Base-by-base conservation (phyloP, 2,329 filamentous ascomycete genomes). In the Metarhizium brunneum region DNA sequence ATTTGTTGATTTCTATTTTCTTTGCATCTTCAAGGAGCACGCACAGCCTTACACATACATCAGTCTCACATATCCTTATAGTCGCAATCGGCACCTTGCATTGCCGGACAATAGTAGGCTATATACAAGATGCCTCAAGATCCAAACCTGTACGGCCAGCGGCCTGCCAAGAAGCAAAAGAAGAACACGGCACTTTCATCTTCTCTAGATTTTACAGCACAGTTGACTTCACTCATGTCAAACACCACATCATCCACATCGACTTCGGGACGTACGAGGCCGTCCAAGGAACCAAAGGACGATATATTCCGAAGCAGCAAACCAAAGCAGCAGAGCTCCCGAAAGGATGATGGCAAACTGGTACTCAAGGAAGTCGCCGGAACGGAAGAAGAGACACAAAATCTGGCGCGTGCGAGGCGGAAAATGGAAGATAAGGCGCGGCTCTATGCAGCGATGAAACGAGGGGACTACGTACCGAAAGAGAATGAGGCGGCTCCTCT, bases 381-480 rank as follows among this genome's bases (percentile, higher is more conserved):
- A 54, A 77, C 80, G 10, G 76, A 82, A 57, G 80, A 85, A 53
- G 84, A 87, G 63, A 85, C 86, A 57, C 81, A 80, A 50, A 83
- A 88, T 63, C 81, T 86, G 55, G 87, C 75, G 51, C 83, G 87
- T 56, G 87, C 89, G 25, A 87, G 86, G 68, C 82, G 86, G 61
- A 88, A 85, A 66, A 89, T 99, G 86, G 86, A 95, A 66, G 87
- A 91, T 73, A 99, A 99, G 71, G 90, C 89, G 3, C 82, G 88
- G 4, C 73, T 94, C 2, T 99, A 99, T 71, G 85, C 88, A 6
- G 88, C 89, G 42, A 86, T 99, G 83, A 95, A 95, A 71, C 81
- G 88, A 38, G 92, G 92, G n/a, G 86, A 95, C 66, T 85, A 89
- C 69, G 76, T 89, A n/a, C 76, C 81, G 16, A 79, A 80, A 55